phyloP scores from a whole-genome alignment of 2,329 filamentous ascomycete species.

The Fusarium papillatum region DNA sequence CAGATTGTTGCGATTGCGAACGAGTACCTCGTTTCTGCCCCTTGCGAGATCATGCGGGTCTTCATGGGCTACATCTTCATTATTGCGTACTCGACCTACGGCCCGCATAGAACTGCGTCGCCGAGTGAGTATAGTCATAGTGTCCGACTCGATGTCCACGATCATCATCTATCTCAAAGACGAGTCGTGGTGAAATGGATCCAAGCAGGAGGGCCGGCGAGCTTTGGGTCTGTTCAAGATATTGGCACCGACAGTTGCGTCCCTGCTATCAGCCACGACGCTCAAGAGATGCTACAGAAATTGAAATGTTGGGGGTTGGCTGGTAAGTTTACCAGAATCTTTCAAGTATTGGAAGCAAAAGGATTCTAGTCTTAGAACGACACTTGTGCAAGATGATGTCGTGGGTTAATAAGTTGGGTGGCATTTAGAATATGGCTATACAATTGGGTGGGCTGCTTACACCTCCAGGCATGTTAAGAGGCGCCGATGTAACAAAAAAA shows the following conservation, averaged over 20 bases:
- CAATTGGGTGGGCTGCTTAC: neutral
- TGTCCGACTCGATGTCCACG: neutral
- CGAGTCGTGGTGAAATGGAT: neutral
- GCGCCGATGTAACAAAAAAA: neutral
- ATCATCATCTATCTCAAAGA: neutral
- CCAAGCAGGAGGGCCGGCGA: neutral
- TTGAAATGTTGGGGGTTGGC: neutral
- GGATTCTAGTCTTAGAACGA: neutral
- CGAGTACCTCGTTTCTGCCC: neutral
- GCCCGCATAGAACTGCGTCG: neutral
- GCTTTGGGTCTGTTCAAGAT: neutral
- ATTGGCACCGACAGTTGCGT: neutral
- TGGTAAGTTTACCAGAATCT: neutral
- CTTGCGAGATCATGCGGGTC: neutral
- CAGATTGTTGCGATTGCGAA: neutral
- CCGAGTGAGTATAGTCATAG: neutral
- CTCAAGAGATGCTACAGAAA: neutral
- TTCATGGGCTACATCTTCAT: neutral
- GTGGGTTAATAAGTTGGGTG: neutral
- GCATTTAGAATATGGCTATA: neutral
- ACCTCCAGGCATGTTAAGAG: neutral
- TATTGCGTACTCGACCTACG: neutral
- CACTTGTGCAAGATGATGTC: neutral
- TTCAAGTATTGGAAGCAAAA: neutral
- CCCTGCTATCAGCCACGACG: neutral